These are phyloP conservation scores for Gossypium sturtianum DNA, from an alignment of 345 rosid species.

Conservation along the genomic window DNA sequence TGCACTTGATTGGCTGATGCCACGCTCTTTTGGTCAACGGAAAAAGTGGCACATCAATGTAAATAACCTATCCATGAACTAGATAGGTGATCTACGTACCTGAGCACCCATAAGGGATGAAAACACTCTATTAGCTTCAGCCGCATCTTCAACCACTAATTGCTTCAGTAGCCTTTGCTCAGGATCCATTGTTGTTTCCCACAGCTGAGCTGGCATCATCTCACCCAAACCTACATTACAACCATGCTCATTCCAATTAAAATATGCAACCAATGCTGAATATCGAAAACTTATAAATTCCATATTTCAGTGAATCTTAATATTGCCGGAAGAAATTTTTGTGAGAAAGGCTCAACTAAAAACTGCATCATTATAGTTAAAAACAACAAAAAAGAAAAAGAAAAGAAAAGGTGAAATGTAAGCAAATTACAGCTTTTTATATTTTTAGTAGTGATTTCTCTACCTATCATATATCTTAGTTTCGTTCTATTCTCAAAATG, in stretches of 20 bases:
- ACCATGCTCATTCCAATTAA: neutral
- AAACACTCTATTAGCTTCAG: conserved; percentile 63
- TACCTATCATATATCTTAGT: no score
- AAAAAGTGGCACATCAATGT: no score
- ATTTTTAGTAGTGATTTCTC: neutral
- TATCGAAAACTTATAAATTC: neutral
- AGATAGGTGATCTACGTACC: conserved; percentile 36
- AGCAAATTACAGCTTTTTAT: neutral
- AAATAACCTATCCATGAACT: neutral
- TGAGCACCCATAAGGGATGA: conserved; percentile 93
- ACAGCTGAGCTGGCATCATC: conserved; percentile 96
- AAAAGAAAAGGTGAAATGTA: neutral
- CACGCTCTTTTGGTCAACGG: no score
- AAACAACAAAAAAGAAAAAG: neutral
- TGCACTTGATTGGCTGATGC: neutral
- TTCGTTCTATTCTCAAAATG: neutral
- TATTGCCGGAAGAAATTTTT: neutral
- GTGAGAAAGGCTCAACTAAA: neutral
- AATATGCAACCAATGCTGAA: neutral
- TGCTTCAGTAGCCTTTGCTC: conserved; percentile 75
- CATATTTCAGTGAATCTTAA: neutral
- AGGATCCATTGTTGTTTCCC: conserved; percentile 98
- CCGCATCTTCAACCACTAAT: conserved; percentile 75
- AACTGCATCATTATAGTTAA: neutral
- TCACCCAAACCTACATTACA: conserved; percentile 78